Evolutionary conservation across 2,329 filamentous ascomycete species (phyloP), one percentile per base, ranked within the genome.

Genomic region (Talaromyces sp.): DNA sequence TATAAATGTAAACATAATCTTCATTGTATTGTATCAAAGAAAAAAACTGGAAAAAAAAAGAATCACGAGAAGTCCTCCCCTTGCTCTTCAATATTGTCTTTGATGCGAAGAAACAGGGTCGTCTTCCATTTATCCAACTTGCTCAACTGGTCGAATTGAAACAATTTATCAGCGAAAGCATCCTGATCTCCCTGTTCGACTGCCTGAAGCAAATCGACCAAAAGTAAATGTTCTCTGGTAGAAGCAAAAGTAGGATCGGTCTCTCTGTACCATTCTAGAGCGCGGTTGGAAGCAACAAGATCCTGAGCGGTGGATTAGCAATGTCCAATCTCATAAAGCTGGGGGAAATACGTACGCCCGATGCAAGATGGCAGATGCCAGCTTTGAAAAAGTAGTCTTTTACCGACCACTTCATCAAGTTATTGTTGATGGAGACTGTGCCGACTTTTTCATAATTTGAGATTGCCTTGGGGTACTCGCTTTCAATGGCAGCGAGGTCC

Each of bases 71-170:
- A 89, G 69, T 89, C 87, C 65, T 89, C 87, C 46, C 81, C 85
- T 65, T 82, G 80, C 71, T 86, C 83, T 77, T 93, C 89, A 68
- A 96, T 96, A 58, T 82, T 82, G 69, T 88, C 87, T 87, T 97
- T 97, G 70, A 97, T 84, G 67, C 87, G 85, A 70, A 96, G 79
- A 64, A 96, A 76, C 61, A 96, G 80, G 32, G 89, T 90, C 56
- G 90, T 96, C 88, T 97, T 96, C 93, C 93, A 98, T 80, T 93
- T 95, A 73, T 97, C 93, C 70, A 98, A 79, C 81, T 95, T 95
- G 79, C 88, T 95, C 79, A 96, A 82, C 79, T 96, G 90, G 74
- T 97, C 92, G 72, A 86, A 98, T 74, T 93, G 87, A 81, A 89
- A 96, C 64, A 95, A 77, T 74, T 93, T 92, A 71, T 96, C 91